Evolutionary conservation across 176 grass and related monocot genomes (phyloP).

Genomic region (Carex pumila): DNA sequence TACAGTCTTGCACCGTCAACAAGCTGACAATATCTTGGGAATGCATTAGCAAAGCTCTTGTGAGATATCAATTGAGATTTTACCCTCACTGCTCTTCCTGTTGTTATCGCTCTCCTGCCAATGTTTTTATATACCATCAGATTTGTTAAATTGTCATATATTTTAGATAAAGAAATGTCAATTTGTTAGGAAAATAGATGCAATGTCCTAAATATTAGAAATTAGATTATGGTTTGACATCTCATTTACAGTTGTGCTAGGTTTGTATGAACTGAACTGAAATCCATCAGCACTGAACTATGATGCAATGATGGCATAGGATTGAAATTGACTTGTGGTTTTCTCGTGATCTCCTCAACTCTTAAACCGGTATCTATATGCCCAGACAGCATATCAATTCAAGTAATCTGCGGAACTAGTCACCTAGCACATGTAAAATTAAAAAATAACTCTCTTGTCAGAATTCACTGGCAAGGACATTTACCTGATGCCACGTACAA

Average conservation of each 20-base stretch:
- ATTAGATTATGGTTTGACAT: background rate
- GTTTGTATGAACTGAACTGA: background rate
- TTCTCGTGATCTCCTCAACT: background rate
- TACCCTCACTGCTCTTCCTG: constrained; percentile 80
- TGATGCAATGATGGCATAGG: background rate
- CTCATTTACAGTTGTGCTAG: background rate
- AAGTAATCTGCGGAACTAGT: background rate
- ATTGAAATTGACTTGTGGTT: background rate
- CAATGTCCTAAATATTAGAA: background rate
- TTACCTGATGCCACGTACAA: constrained; percentile 76
- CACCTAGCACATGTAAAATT: background rate
- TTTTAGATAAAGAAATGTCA: background rate
- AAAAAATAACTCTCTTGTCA: background rate
- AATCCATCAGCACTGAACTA: background rate
- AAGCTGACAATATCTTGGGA: constrained; percentile 58
- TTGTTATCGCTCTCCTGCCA: constrained; percentile 83
- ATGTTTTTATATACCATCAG: background rate
- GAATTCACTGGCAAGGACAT: background rate
- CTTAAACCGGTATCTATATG: background rate
- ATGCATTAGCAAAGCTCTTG: constrained; percentile 64
- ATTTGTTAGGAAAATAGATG: background rate
- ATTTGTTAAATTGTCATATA: background rate
- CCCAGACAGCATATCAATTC: background rate
- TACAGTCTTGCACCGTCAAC: constrained; percentile 76
- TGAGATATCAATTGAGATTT: constrained; percentile 84